Base-by-base conservation (phyloP, 129 eudicot species). In the Erigeron canadensis region DNA sequence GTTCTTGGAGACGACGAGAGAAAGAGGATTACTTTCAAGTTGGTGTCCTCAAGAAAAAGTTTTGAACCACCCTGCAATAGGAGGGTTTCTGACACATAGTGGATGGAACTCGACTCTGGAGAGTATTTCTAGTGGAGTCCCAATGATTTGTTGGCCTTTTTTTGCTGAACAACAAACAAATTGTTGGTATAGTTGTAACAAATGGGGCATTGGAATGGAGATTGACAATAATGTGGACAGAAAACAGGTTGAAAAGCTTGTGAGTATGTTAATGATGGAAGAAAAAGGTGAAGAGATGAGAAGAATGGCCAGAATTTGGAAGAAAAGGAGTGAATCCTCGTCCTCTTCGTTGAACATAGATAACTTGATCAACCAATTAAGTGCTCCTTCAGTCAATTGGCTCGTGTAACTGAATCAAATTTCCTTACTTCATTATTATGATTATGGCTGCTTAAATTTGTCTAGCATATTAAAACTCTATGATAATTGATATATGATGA, bases 331-430 rank as follows among this genome's bases (percentile, higher is more conserved):
- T 11, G 40, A 43, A 16, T 48, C 59, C 60, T 22, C 8, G 83
- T 68, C 79, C 28, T 84, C 86, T 17, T 21, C 5, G 23, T 5
- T 62, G 68, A 82, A 83, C 42, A 75, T 83, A 34, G 76, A 84
- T 40, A 74, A 61, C 6, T 21, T 82, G 48, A 69, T 69, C 63
- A 37, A 69, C 62, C 63, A 69, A n/a, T n/a, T n/a, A n/a, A 69
- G 12, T 65, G 8, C 4, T 65, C 2, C 70, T 18, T 43, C 51
- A 11, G 45, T 18, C 53, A 28, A 28, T 1, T 3, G 34, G 2
- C 34, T 28, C 34, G 0, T 28, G 34, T 28, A 28, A 28, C 34
- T 28, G 34, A 28, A 28, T 45, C n/a, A n/a, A n/a, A n/a, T n/a
- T n/a, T 45, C 12, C 10, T 45, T 6, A 12, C 10, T 45, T 45